phyloP scores from a whole-genome alignment of 2,329 filamentous ascomycete genomes.

The Thelonectria discophora region DNA sequence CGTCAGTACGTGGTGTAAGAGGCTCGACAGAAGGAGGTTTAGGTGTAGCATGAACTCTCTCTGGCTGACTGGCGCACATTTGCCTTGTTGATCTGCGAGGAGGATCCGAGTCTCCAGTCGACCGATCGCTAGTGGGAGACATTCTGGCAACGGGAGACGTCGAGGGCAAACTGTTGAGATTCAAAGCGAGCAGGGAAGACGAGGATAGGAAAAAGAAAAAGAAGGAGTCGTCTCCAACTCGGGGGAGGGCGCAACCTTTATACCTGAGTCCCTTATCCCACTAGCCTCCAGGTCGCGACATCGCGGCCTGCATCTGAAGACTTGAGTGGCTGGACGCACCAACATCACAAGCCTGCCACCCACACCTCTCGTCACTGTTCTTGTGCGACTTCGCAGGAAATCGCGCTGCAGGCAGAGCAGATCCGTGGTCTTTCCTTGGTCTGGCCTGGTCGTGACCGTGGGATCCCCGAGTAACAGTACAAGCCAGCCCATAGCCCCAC shows the following conservation, averaged over 20 bases:
- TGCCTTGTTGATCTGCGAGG: too few relatives aligned
- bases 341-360: neutral
- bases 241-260: neutral
- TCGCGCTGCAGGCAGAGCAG: neutral
- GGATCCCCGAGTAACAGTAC: too few relatives aligned
- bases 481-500: too few relatives aligned
- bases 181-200: neutral
- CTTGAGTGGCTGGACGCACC: neutral
- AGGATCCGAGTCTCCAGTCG: too few relatives aligned
- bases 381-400: neutral
- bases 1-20: neutral
- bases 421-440: neutral
- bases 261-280: constrained; percentile 1
- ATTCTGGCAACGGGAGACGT: too few relatives aligned
- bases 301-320: constrained; percentile 5
- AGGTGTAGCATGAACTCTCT: neutral
- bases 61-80: neutral
- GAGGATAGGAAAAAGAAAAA: neutral
- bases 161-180: neutral
- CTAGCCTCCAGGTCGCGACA: neutral
- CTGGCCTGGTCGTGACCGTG: neutral
- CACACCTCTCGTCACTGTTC: neutral
- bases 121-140: too few relatives aligned
- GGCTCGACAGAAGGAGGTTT: neutral
- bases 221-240: constrained; percentile 1